These are phyloP conservation scores for Cystobasidium tubakii DNA, from an alignment of 768 basidiomycete species.

Conservation along the genomic window DNA sequence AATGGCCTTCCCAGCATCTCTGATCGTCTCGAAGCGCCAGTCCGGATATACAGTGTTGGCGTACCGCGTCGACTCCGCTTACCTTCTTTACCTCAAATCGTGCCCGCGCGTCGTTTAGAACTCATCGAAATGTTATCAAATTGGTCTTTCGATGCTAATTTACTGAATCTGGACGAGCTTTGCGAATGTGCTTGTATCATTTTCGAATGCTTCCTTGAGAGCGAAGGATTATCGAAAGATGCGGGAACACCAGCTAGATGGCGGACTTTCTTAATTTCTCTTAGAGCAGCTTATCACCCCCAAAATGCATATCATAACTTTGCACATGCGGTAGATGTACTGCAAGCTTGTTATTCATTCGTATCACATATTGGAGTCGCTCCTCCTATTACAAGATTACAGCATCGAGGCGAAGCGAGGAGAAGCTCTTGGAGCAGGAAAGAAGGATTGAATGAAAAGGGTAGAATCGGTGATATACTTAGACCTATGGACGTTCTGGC, in stretches of 20 bases:
- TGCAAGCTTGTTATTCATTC: conserved; percentile 86
- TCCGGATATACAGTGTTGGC: conserved; percentile 15
- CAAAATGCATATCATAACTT: conserved; percentile 97
- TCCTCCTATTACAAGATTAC: conserved; percentile 58
- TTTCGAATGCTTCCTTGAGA: conserved; percentile 76
- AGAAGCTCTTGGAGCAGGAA: conserved; percentile 42
- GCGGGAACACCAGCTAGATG: conserved; percentile 53
- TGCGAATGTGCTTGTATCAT: conserved; percentile 73
- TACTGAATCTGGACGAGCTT: conserved; percentile 72
- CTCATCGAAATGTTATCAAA: conserved; percentile 65
- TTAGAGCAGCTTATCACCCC: conserved; percentile 83
- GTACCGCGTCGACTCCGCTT: background rate
- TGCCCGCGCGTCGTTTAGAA: conserved; percentile 53
- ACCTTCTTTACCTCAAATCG: conserved; percentile 35
- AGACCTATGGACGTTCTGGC: conserved; percentile 70
- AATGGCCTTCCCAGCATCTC: background rate
- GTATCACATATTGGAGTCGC: conserved; percentile 71
- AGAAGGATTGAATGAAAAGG: conserved; percentile 35
- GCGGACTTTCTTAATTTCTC: conserved; percentile 68
- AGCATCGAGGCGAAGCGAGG: conserved; percentile 48
- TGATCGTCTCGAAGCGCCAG: background rate
- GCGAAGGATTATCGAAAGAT: conserved; percentile 57
- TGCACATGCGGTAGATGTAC: conserved; percentile 89
- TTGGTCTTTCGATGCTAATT: conserved; percentile 89
- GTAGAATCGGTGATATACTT: conserved; percentile 47